Conservation (phyloP, 805 yeast species). For the Candida taoyuanica region DNA sequence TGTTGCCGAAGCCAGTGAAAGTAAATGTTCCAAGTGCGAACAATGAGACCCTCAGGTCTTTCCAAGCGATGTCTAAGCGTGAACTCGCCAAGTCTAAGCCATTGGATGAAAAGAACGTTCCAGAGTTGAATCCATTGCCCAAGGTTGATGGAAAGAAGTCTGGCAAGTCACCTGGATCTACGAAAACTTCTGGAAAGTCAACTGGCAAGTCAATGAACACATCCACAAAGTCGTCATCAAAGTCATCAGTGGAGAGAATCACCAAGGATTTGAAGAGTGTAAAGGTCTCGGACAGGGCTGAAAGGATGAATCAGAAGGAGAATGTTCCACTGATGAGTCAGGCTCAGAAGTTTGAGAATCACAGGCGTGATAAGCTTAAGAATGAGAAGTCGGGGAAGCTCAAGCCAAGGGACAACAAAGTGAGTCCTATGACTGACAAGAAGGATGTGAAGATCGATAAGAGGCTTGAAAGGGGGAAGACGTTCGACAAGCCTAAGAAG, state of each 20-base stretch:
- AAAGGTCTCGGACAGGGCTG: conserved; percentile 1
- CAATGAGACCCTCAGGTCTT: conserved; percentile 34
- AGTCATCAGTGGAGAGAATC: neutral
- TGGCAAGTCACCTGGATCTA: too few relatives aligned
- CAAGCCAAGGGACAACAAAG: too few relatives aligned
- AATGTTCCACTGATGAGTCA: too few relatives aligned
- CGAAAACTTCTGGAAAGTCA: too few relatives aligned
- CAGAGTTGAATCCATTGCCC: neutral
- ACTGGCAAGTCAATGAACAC: too few relatives aligned
- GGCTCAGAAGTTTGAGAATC: neutral
- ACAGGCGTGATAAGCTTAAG: too few relatives aligned
- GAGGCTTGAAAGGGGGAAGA: neutral
- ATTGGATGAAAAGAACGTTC: conserved; percentile 15
- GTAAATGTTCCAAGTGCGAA: conserved; percentile 38
- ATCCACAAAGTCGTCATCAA: neutral
- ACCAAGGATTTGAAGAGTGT: conserved; percentile 1
- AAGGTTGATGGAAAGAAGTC: conserved; percentile 1
- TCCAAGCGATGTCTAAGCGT: conserved; percentile 30
- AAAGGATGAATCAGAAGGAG: neutral
- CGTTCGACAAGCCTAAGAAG: neutral
- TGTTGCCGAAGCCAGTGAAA: conserved; percentile 23
- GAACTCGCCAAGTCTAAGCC: conserved; percentile 19
- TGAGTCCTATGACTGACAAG: too few relatives aligned
- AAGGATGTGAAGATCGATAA: neutral
- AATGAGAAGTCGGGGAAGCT: neutral